Evolutionary conservation across 768 basidiomycete species (phyloP), one percentile per base, ranked within the genome.

Genomic region (Thelephora ganbajun): DNA sequence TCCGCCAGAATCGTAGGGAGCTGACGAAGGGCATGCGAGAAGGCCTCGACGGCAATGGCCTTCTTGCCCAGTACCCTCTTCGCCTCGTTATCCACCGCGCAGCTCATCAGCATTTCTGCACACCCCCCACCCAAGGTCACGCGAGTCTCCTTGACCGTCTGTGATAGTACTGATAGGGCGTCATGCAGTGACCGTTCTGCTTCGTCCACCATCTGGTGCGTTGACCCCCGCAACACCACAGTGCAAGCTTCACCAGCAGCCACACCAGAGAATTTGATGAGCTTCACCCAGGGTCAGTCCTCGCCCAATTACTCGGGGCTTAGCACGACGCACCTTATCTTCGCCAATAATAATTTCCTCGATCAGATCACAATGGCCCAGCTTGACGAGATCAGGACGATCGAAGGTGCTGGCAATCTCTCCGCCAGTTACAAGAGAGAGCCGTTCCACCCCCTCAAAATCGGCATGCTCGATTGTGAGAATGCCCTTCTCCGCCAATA

Each of bases 341-440:
- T 99, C 96, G 14, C 96, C 96, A 54, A 99, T 97, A 75, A 99
- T 97, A 56, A 98, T 83, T 68, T 99, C 96, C 67, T 98, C 96
- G 48, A 99, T 96, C 52, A 92, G 61, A 53, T 97, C 94, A 60
- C 94, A 98, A 35, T 71, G 73, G 5, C 96, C 96, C 11, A 99
- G 78, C 61, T 89, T 91, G 49, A 97, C 90, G 22, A 87, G 74
- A 56, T 93, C 88, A 0, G 93, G 90, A 35, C 84, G 71, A 45
- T 94, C 94, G 57, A 98, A 99, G 0, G 94, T 96, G 55, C 83
- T 87, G 0, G 90, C 86, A 52, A 99, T 97, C 66, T 99, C 96
- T 22, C 96, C 96, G 6, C 96, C 96, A 11, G 93, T 97, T 30
- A 99, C 96, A 4, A 99, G 75, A 2, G 92, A 91, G 43, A 99